Evolutionary conservation across 305 asterid genomes (phyloP), one percentile per base, ranked within the genome.

Genomic region (Petunia hybrid): DNA sequence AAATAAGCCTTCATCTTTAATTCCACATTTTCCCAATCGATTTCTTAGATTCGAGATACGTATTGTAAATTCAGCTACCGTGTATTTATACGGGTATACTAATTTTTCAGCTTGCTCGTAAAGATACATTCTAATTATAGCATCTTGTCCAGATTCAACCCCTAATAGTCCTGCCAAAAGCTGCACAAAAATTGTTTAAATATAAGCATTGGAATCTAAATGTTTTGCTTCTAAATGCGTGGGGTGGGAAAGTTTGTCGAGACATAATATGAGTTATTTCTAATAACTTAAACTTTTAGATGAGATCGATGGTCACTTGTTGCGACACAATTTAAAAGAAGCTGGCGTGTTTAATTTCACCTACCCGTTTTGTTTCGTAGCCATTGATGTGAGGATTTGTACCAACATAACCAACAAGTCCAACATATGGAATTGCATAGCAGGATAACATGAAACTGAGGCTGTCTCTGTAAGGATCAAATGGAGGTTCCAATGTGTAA

Each of bases 61-160:
- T 62, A 1, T 76, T 1, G 91, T 89, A 82, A 87, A 75, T 40
- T 82, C 87, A 4, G 84, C 87, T 13, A 87, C 89, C 0, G 90
- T 87, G 71, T 68, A 56, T 5, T 81, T 70, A 76, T 87, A 82
- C 2, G 91, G 91, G 4, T 22, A 3, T 62, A 87, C 85, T 8
- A 70, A 35, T 45, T 80, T 55, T 0, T 45, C 60, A 7, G 85
- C 85, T 35, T 85, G 57, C 22, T 87, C 61, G 65, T 79, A 87
- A 4, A 89, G 84, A 46, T 85, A 84, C 43, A 1, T 61, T 65
- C 92, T 80, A 14, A 89, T 84, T 2, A 87, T 83, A 56, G 90
- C 89, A 53, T 89, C 90, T 46, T 89, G 89, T 48, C 89, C 92
- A 2, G 88, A 36, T 80, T 89, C 92, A 65, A 65, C 83, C 35